Percentiles rank a stretch among this genome's conserved stretches.
These are phyloP conservation scores for Botrytis deweyae DNA, from an alignment of 2,329 filamentous ascomycete species.

Conservation along the genomic window DNA sequence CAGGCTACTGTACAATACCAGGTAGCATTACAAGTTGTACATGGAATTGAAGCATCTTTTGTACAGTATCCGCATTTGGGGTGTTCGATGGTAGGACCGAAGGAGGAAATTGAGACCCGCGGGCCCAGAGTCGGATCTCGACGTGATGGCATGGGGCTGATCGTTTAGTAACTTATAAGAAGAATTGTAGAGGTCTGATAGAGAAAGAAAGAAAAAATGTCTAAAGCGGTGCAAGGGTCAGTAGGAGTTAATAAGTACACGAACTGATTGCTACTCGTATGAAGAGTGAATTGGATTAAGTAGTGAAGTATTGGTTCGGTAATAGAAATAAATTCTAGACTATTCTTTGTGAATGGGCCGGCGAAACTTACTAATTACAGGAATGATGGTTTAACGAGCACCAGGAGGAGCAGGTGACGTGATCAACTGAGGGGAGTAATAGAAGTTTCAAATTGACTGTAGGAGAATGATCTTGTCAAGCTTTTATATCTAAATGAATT, in stretches of 20 bases:
- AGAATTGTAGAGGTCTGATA: neutral
- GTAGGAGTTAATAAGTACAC: neutral
- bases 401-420: neutral
- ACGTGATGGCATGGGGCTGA: neutral
- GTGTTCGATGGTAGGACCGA: constrained; percentile 1
- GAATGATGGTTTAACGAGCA: no score
- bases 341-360: neutral
- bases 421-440: neutral
- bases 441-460: neutral
- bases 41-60: neutral
- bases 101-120: constrained; percentile 8
- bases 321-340: neutral
- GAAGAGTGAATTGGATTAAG: neutral
- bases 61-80: constrained; percentile 11
- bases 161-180: neutral
- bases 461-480: neutral
- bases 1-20: neutral
- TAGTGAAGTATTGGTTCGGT: neutral
- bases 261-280: neutral
- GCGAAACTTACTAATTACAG: neutral
- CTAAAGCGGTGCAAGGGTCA: neutral
- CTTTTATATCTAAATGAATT: neutral
- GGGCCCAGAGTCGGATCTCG: neutral
- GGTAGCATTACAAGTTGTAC: neutral
- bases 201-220: neutral